Conservation (phyloP, 371 early-diverging fungal species). For the Apophysomyces sp. region DNA sequence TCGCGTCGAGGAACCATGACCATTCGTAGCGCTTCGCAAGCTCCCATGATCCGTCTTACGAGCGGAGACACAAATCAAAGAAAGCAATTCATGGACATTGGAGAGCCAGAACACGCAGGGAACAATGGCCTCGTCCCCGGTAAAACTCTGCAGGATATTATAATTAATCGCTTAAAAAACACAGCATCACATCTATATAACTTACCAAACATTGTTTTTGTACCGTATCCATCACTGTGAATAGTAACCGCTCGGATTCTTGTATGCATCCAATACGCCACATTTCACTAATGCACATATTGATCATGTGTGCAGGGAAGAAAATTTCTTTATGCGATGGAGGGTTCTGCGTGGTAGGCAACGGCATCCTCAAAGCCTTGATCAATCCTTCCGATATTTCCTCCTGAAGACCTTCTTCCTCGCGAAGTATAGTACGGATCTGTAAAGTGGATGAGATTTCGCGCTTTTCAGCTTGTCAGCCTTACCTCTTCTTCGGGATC, state of each 20-base stretch:
- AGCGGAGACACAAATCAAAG: slow-evolving; percentile 46
- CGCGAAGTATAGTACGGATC: slow-evolving; percentile 55
- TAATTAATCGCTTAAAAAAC: not conserved
- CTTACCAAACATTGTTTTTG: slow-evolving; percentile 73
- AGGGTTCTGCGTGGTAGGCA: slow-evolving; percentile 80
- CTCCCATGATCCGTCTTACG: slow-evolving; percentile 34
- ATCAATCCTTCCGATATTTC: slow-evolving; percentile 90
- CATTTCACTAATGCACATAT: slow-evolving; percentile 80
- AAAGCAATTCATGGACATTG: slow-evolving; percentile 90
- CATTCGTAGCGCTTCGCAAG: slow-evolving; percentile 12
- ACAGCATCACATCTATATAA: no score
- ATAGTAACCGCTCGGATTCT: slow-evolving; percentile 80
- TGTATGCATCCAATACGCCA: slow-evolving; percentile 78
- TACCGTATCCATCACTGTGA: slow-evolving; percentile 83
- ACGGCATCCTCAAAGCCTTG: slow-evolving; percentile 82
- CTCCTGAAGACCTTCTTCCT: slow-evolving; percentile 78
- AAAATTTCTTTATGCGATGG: slow-evolving; percentile 84
- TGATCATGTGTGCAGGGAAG: slow-evolving; percentile 93
- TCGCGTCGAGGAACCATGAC: slow-evolving; percentile 28
- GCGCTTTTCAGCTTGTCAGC: not conserved
- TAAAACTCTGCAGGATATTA: slow-evolving; percentile 32
- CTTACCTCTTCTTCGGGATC: slow-evolving; percentile 49
- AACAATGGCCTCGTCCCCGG: slow-evolving; percentile 57
- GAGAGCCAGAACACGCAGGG: slow-evolving; percentile 89
- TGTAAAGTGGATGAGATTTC: not conserved